Evolutionary conservation across 1,284 basidiomycete species (phyloP).

Genomic region (Golubevia pallescens): DNA sequence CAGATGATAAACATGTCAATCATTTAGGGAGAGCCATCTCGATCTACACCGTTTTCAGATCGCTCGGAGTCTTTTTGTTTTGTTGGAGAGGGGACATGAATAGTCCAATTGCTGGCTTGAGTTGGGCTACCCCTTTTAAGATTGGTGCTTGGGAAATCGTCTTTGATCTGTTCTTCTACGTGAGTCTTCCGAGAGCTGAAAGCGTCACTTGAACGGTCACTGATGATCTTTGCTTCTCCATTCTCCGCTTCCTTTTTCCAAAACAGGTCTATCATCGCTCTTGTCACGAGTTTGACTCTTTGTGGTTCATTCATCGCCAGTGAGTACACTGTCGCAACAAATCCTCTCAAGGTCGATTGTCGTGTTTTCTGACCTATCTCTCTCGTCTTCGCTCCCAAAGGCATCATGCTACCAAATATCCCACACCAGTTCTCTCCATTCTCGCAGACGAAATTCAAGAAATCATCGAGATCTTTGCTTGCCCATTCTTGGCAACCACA

Average conservation of each 20-base stretch:
- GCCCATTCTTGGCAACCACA: constrained; percentile 7
- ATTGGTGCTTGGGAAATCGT: constrained; percentile 47
- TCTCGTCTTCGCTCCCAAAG: no score
- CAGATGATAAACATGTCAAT: constrained; percentile 55
- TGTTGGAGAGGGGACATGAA: constrained; percentile 48
- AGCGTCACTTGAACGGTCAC: no score
- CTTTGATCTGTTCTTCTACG: constrained; percentile 15
- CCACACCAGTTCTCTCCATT: background rate
- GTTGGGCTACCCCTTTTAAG: constrained; percentile 42
- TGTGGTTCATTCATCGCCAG: no score
- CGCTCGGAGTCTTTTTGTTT: constrained; percentile 41
- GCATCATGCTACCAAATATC: no score
- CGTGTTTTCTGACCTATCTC: no score
- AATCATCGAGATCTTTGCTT: constrained; percentile 14
- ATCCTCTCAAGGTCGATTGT: no score
- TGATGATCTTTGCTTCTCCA: no score
- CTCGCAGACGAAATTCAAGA: constrained; percentile 20
- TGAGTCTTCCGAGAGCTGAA: no score
- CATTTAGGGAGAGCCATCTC: constrained; percentile 50
- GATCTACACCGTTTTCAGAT: constrained; percentile 55
- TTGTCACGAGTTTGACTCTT: no score
- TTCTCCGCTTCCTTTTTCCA: no score
- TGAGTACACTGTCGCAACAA: no score
- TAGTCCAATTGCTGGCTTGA: constrained; percentile 34
- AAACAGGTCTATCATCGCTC: no score